These are phyloP conservation scores for Cydonia oblonga DNA, from an alignment of 331 rosid species.

Conservation along the genomic window DNA sequence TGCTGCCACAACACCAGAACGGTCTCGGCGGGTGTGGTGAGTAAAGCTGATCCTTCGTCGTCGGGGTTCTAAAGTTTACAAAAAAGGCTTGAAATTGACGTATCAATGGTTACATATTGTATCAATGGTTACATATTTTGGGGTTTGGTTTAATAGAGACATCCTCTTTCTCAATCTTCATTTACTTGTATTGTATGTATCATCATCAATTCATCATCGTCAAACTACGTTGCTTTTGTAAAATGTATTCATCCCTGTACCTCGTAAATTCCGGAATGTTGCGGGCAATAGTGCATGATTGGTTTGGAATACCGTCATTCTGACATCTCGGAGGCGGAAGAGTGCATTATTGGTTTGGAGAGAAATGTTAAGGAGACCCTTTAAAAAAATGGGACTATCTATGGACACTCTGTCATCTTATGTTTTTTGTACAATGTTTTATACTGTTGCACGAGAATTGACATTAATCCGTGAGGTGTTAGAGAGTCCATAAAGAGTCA, in stretches of 20 bases:
- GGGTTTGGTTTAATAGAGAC: conserved; percentile 27
- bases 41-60: conserved; percentile 20
- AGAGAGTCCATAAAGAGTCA: no score
- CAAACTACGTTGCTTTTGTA: not conserved
- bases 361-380: no score
- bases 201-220: not conserved
- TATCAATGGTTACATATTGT: conserved; percentile 8
- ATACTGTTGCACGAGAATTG: no score
- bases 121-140: conserved; percentile 12
- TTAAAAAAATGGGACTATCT: no score
- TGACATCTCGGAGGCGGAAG: not conserved
- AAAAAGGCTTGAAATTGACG: conserved; percentile 21
- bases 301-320: not conserved
- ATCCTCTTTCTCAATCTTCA: conserved; percentile 14
- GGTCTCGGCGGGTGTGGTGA: conserved; percentile 23
- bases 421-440: no score
- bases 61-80: conserved; percentile 18
- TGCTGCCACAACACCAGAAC: conserved; percentile 1
- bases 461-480: no score
- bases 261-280: not conserved
- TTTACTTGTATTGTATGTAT: conserved; percentile 10
- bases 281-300: not conserved
- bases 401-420: no score
- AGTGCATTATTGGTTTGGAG: no score
- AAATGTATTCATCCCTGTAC: not conserved